Percentiles rank a stretch among this genome's conserved stretches.
phyloP scores from a whole-genome alignment of 2,329 filamentous ascomycete species.

The Xylaria sp. region DNA sequence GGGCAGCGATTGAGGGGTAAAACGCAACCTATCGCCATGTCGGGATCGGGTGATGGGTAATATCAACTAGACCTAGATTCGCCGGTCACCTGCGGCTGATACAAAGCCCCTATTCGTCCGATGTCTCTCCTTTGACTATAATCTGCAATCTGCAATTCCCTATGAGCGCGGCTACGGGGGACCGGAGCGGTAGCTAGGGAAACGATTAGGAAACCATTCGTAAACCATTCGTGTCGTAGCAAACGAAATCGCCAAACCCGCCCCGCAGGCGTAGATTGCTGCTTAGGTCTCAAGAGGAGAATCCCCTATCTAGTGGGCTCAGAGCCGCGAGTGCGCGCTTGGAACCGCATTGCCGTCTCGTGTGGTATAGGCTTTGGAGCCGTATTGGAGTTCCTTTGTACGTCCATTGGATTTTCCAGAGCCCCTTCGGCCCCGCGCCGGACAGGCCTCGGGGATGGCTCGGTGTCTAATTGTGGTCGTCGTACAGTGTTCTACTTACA shows the following conservation, averaged over 20 bases:
- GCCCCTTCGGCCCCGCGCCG: conserved; percentile 36
- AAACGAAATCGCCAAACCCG: conserved; percentile 14
- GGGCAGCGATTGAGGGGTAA: conserved; percentile 40
- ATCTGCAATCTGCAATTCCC: conserved; percentile 8
- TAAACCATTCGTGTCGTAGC: conserved; percentile 22
- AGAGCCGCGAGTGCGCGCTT: conserved; percentile 30
- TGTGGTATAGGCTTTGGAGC: conserved; percentile 18
- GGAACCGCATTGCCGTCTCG: conserved; percentile 28
- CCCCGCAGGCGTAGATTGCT: conserved; percentile 29
- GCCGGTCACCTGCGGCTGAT: conserved; percentile 30
- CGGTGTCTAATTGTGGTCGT: conserved; percentile 29
- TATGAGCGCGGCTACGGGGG: conserved; percentile 23
- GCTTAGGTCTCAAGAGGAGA: neutral
- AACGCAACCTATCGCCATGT: conserved; percentile 31
- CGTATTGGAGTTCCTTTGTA: conserved; percentile 7
- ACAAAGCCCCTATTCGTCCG: conserved; percentile 25
- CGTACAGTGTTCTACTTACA: conserved; percentile 7
- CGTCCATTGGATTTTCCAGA: conserved; percentile 6
- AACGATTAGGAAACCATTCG: neutral
- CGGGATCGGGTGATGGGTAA: conserved; percentile 35
- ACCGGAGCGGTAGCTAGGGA: conserved; percentile 14
- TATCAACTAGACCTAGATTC: conserved; percentile 27
- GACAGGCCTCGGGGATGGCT: conserved; percentile 41
- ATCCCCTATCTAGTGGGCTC: neutral
- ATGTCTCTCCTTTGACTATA: neutral